These are phyloP conservation scores for Apiotrichum montevideense DNA, from an alignment of 1,284 basidiomycete species.

Conservation along the genomic window DNA sequence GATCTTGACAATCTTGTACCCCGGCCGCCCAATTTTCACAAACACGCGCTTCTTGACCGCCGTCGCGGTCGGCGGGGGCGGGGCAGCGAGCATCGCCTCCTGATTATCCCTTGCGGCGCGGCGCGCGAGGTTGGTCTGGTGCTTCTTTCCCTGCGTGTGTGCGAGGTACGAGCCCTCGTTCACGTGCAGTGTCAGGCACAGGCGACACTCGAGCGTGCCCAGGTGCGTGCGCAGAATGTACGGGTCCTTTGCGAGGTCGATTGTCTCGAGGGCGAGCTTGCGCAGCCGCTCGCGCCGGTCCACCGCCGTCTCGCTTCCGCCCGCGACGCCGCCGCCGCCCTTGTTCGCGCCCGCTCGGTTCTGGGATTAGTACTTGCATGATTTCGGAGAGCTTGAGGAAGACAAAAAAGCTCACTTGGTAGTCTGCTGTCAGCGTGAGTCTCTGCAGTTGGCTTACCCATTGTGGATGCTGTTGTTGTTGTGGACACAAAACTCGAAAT, in stretches of 20 bases:
- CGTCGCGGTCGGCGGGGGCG: constrained; percentile 53
- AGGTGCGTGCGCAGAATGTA: constrained; percentile 97
- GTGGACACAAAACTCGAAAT: background rate
- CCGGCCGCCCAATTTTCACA: constrained; percentile 93
- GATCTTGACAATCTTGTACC: constrained; percentile 52
- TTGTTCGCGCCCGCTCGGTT: constrained; percentile 94
- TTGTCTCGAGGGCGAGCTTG: constrained; percentile 92
- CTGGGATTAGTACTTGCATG: constrained; percentile 45
- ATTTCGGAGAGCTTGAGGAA: background rate
- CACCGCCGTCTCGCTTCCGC: constrained; percentile 71
- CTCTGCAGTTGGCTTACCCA: constrained; percentile 16
- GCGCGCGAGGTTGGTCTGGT: constrained; percentile 95
- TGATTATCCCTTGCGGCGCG: constrained; percentile 93
- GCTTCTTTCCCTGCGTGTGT: constrained; percentile 99
- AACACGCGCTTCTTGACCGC: constrained; percentile 85
- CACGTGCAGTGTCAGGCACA: constrained; percentile 95
- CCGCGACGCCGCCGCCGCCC: constrained; percentile 81
- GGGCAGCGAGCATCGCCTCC: constrained; percentile 80
- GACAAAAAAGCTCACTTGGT: constrained; percentile 33
- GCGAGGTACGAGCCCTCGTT: constrained; percentile 99
- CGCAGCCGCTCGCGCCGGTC: constrained; percentile 90
- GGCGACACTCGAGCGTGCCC: constrained; percentile 91
- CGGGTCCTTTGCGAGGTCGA: constrained; percentile 96
- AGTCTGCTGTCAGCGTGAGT: constrained; percentile 27
- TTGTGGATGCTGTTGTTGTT: constrained; percentile 1